Evolutionary conservation across 345 rosid species (phyloP).

Genomic region (Sonneratia alba): DNA sequence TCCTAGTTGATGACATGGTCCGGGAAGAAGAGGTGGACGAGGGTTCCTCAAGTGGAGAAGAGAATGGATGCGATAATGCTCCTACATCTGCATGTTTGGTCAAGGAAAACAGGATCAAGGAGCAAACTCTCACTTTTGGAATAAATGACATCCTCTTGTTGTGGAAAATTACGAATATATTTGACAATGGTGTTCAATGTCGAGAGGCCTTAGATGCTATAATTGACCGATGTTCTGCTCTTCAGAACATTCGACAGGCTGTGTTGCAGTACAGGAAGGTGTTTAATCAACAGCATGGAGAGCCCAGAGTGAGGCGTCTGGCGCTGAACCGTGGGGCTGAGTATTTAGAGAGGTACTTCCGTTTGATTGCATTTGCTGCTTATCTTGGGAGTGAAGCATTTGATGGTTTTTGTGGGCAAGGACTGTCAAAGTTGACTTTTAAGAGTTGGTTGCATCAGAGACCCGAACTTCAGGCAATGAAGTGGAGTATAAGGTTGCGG

Average conservation of each 20-base stretch:
- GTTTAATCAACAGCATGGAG: constrained; percentile 87
- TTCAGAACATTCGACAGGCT: constrained; percentile 94
- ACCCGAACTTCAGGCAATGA: constrained; percentile 94
- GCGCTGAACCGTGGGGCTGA: constrained; percentile 95
- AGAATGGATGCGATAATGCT: constrained; percentile 41
- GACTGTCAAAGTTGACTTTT: constrained; percentile 64
- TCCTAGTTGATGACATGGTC: constrained; percentile 40
- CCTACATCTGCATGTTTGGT: constrained; percentile 21
- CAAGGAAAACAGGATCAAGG: constrained; percentile 29
- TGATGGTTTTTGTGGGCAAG: constrained; percentile 82
- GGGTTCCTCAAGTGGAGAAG: constrained; percentile 88
- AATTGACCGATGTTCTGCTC: constrained; percentile 90
- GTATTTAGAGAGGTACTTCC: constrained; percentile 80
- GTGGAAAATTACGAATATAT: constrained; percentile 89
- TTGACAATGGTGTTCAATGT: constrained; percentile 82
- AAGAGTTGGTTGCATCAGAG: constrained; percentile 86
- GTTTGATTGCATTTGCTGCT: constrained; percentile 91
- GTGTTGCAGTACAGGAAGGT: constrained; percentile 75
- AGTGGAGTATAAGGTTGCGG: constrained; percentile 91
- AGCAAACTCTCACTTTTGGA: constrained; percentile 64
- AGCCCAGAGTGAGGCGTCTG: constrained; percentile 80
- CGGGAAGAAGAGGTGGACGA: constrained; percentile 64
- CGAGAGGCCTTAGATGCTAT: constrained; percentile 90
- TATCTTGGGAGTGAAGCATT: constrained; percentile 94
- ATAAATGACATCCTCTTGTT: constrained; percentile 77